A percentile compares a stretch with the other conserved stretches of the same genome.
Evolutionary conservation across 768 basidiomycete species (phyloP).

Genomic region (Mycena vitilis): DNA sequence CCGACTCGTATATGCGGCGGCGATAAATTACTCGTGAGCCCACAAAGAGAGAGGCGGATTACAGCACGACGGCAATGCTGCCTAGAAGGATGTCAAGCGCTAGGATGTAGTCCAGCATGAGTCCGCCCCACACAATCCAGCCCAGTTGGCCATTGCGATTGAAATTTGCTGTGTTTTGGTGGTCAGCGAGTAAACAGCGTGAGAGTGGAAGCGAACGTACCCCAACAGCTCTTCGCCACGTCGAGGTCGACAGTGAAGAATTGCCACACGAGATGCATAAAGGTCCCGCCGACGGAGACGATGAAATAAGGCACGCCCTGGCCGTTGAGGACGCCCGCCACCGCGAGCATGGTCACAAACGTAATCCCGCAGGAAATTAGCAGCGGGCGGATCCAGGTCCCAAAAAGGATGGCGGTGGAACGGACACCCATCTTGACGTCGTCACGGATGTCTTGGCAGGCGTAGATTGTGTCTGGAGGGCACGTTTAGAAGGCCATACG

Average conservation of each 20-base stretch:
- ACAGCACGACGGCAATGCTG: background rate
- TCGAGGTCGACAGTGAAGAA: slow-evolving; percentile 56
- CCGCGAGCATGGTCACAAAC: slow-evolving; percentile 64
- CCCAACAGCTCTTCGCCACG: slow-evolving; percentile 59
- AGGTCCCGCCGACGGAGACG: slow-evolving; percentile 58
- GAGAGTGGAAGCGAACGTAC: slow-evolving; percentile 42
- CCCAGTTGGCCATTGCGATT: slow-evolving; percentile 60
- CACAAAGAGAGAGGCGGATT: too few relatives aligned
- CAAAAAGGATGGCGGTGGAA: slow-evolving; percentile 82
- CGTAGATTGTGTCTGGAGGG: slow-evolving; percentile 72
- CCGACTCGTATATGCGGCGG: too few relatives aligned
- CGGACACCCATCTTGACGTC: slow-evolving; percentile 79
- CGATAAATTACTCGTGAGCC: too few relatives aligned
- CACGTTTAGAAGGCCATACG: background rate
- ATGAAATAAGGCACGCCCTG: slow-evolving; percentile 62
- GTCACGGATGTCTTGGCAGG: slow-evolving; percentile 82
- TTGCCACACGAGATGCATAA: slow-evolving; percentile 60
- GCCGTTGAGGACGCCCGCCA: slow-evolving; percentile 63
- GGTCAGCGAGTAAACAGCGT: background rate
- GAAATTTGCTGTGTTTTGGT: slow-evolving; percentile 51
- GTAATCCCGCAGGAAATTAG: slow-evolving; percentile 61
- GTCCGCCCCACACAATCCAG: slow-evolving; percentile 59
- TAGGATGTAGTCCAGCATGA: slow-evolving; percentile 52
- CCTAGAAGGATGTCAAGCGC: background rate
- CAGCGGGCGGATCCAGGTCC: slow-evolving; percentile 66